phyloP scores from a whole-genome alignment of 768 basidiomycete species.

The Rhodosporidiobolus odoratus region DNA sequence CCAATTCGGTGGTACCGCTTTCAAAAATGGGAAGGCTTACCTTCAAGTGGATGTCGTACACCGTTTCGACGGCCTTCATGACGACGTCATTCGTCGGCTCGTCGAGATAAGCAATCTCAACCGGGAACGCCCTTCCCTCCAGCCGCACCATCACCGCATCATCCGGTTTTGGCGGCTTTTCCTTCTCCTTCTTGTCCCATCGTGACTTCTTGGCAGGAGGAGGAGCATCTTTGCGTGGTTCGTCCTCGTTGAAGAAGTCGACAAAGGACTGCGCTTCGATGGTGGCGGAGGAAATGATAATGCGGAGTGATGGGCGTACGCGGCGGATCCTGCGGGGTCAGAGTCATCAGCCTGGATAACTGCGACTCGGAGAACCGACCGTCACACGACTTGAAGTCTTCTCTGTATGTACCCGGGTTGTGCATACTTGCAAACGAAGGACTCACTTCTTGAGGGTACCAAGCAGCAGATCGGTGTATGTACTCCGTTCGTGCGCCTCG shows the following conservation, averaged over 20 bases:
- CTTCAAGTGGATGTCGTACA: constrained; percentile 70
- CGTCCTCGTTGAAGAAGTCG: constrained; percentile 86
- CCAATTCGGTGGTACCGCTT: no score
- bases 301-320: constrained; percentile 79
- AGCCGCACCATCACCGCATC: constrained; percentile 80
- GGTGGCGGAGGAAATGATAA: constrained; percentile 94
- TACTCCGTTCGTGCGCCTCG: constrained; percentile 91
- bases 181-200: constrained; percentile 31
- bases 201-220: constrained; percentile 41
- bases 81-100: constrained; percentile 76
- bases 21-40: constrained; percentile 52
- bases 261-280: constrained; percentile 84
- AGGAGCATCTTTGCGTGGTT: constrained; percentile 48
- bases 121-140: constrained; percentile 91
- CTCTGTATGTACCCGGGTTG: no score
- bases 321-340: constrained; percentile 65
- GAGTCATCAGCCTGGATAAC: constrained; percentile 17
- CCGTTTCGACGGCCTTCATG: constrained; percentile 69
- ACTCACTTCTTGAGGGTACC: constrained; percentile 86
- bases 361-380: no score
- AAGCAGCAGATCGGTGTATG: constrained; percentile 90
- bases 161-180: constrained; percentile 42
- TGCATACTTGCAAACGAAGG: no score
- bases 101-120: constrained; percentile 81
- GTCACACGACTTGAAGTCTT: no score